Percentiles rank a stretch among this genome's conserved stretches.
Conservation (phyloP, 805 yeast genomes). For the Nakazawaea pomicola region DNA sequence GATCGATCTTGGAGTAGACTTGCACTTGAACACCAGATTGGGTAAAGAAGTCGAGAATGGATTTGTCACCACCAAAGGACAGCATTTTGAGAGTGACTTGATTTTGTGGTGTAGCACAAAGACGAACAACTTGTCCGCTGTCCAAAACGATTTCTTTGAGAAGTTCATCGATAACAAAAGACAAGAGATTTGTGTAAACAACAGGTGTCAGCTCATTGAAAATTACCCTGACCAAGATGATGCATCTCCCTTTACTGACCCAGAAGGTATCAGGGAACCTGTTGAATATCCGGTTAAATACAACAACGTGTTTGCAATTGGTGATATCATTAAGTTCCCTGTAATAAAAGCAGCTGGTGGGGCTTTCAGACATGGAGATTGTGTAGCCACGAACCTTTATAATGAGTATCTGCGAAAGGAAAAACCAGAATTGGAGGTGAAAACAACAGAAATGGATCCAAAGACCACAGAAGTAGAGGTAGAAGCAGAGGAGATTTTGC, state of each 20-base stretch:
- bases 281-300: slow-evolving; percentile 12
- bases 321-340: slow-evolving; percentile 31
- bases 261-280: too few relatives aligned
- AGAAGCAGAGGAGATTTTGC: too few relatives aligned
- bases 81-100: slow-evolving; percentile 25
- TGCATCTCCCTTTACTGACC: slow-evolving; percentile 12
- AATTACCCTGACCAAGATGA: slow-evolving; percentile 14
- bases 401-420: too few relatives aligned
- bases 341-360: slow-evolving; percentile 38
- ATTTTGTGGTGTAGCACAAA: slow-evolving; percentile 34
- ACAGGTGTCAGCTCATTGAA: slow-evolving; percentile 17
- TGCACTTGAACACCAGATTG: slow-evolving; percentile 28
- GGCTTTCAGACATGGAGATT: slow-evolving; percentile 25
- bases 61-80: slow-evolving; percentile 19
- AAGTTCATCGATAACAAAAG: slow-evolving; percentile 19
- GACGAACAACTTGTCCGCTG: slow-evolving; percentile 27
- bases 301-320: slow-evolving; percentile 30
- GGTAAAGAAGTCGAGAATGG: slow-evolving; percentile 20
- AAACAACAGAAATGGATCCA: too few relatives aligned
- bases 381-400: slow-evolving; percentile 20
- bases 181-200: slow-evolving; percentile 21
- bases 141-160: slow-evolving; percentile 19
- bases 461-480: too few relatives aligned
- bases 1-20: slow-evolving; percentile 18
- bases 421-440: too few relatives aligned